Evolutionary conservation across 176 grass and related monocot genomes (phyloP), one percentile per base, ranked within the genome.

Genomic region (Otatea glauca): DNA sequence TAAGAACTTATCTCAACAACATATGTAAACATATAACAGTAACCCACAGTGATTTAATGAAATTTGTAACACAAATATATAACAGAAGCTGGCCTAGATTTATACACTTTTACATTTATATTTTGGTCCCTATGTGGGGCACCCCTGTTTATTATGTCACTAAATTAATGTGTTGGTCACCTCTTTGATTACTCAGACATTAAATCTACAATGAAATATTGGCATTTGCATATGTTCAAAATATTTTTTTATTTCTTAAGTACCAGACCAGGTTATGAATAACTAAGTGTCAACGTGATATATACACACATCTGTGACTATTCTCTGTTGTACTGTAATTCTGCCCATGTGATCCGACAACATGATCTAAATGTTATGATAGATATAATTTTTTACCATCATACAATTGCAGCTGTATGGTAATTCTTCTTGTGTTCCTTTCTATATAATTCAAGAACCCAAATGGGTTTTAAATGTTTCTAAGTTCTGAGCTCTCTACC

Each of bases 231-330:
- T 35, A 21, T 38, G 9, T 55, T 6, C 0, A 29, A 29, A 54
- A 17, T 35, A 16, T 9, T 17, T 23, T 68, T 29, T 75, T 44
- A 29, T 55, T 43, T 44, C 24, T 63, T 13, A 20, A 83, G 71
- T 25, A 16, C 10, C 21, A 29, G 8, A 39, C 27, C 5, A 50
- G 21, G 10, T 70, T 80, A 39, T 72, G 35, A 65, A 47, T 9
- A 75, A 39, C 44, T 50, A 79, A 29, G 44, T 82, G 43, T 25
- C 32, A 64, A 62, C 45, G 67, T 79, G 67, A 51, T 72, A 25
- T 20, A 78, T 72, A 64, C 14, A 54, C 16, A 18, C 1, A 29
- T 60, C 9, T 71, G 39, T 44, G 65, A 24, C 58, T 81, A 53
- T 45, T 67, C 14, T 48, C 9, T 51, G 14, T 18, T 74, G 0